Percentiles rank a stretch among this genome's conserved stretches.
These are phyloP conservation scores for Fusarium nisikadoi DNA, from an alignment of 2,329 filamentous ascomycete genomes.

Conservation along the genomic window DNA sequence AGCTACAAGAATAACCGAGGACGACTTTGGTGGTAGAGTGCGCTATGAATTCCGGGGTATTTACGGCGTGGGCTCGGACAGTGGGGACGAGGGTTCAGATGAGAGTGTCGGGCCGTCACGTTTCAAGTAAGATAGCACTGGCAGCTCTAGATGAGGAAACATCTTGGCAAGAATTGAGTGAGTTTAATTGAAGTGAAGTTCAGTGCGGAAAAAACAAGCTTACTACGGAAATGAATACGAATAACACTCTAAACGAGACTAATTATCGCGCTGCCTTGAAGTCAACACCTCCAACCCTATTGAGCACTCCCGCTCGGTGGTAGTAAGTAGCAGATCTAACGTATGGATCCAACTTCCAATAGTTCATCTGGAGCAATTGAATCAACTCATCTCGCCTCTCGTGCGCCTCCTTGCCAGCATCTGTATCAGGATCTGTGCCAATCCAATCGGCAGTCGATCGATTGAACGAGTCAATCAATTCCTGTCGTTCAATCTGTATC, in stretches of 20 bases:
- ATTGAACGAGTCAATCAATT: slow-evolving; percentile 67
- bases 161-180: neutral
- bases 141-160: neutral
- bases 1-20: neutral
- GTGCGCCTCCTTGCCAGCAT: neutral
- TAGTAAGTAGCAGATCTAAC: slow-evolving; percentile 60
- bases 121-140: neutral
- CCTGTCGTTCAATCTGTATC: slow-evolving; percentile 62
- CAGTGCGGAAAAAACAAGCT: neutral
- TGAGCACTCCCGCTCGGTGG: slow-evolving; percentile 32
- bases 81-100: neutral
- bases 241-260: neutral
- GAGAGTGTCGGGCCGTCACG: neutral
- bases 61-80: neutral
- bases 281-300: slow-evolving; percentile 25
- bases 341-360: slow-evolving; percentile 78
- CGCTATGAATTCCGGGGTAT: neutral
- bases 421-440: neutral
- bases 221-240: neutral
- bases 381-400: slow-evolving; percentile 59
- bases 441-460: slow-evolving; percentile 30
- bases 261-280: slow-evolving; percentile 34
- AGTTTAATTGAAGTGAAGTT: neutral
- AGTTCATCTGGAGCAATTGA: slow-evolving; percentile 66
- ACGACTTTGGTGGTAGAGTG: neutral